Evolutionary conservation across 345 rosid species (phyloP).

Genomic region (Citrus mangshanensis): DNA sequence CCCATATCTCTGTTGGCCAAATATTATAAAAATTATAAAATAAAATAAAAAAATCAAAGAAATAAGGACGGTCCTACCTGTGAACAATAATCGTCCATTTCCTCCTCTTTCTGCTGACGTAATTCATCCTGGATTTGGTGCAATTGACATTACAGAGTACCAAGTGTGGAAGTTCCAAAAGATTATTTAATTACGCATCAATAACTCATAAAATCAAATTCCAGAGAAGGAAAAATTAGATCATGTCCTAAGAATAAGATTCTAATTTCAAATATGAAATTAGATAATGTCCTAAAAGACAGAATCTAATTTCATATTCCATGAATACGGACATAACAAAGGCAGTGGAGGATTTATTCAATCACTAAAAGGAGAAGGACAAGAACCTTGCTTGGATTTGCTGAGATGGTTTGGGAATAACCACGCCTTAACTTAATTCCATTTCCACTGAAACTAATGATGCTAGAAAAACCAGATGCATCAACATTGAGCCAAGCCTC

Average conservation of each 20-base stretch:
- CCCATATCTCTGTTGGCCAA: background rate
- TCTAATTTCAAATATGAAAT: too few relatives aligned
- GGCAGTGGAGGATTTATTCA: background rate
- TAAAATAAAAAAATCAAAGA: constrained; percentile 3
- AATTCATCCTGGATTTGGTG: constrained; percentile 59
- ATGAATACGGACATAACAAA: background rate
- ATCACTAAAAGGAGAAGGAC: background rate
- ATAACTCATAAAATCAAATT: background rate
- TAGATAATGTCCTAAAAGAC: background rate
- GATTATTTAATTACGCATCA: background rate
- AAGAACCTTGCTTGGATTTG: constrained; percentile 83
- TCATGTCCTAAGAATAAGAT: background rate
- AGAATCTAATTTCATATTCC: background rate
- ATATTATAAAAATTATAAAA: background rate
- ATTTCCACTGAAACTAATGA: constrained; percentile 60
- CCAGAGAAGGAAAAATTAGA: background rate
- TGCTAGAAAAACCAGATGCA: constrained; percentile 68
- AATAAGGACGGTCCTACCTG: constrained; percentile 48
- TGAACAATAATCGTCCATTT: constrained; percentile 94
- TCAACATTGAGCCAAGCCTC: constrained; percentile 93
- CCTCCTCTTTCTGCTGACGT: constrained; percentile 88
- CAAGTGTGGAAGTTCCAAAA: background rate
- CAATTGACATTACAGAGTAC: background rate
- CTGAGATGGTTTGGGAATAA: constrained; percentile 58
- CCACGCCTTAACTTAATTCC: constrained; percentile 93